Conservation (phyloP, 345 rosid genomes). For the Populus deltoides region DNA sequence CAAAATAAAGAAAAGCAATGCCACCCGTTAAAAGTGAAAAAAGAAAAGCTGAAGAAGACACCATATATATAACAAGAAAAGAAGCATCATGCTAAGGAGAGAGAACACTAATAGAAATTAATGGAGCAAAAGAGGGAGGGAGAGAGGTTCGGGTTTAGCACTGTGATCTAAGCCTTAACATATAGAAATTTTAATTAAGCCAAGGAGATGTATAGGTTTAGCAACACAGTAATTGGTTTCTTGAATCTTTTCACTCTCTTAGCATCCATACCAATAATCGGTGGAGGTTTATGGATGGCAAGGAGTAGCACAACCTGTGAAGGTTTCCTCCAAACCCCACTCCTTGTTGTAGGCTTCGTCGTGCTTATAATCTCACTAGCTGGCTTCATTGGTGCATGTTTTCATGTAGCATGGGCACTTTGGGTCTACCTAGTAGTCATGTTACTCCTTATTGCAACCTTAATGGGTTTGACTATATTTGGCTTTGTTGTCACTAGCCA, state of each 20-base stretch:
- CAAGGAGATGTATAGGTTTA: constrained; percentile 59
- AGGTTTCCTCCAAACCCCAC: constrained; percentile 80
- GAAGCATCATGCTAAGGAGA: neutral
- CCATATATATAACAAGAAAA: constrained; percentile 14
- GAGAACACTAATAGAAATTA: neutral
- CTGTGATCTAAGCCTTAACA: neutral
- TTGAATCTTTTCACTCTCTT: constrained; percentile 75
- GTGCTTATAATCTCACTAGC: constrained; percentile 68
- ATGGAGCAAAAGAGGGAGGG: neutral
- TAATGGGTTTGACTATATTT: constrained; percentile 64
- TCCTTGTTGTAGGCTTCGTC: constrained; percentile 66
- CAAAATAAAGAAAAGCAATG: constrained; percentile 28
- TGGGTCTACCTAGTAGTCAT: constrained; percentile 88
- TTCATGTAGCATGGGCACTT: constrained; percentile 71
- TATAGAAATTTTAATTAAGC: neutral
- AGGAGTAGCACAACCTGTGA: constrained; percentile 76
- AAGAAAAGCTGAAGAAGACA: constrained; percentile 19
- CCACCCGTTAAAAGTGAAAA: constrained; percentile 27
- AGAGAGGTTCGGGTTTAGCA: neutral
- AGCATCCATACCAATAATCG: constrained; percentile 81
- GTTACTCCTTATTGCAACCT: constrained; percentile 60
- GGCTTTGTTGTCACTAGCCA: constrained; percentile 75
- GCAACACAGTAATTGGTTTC: constrained; percentile 80
- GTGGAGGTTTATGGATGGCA: constrained; percentile 88
- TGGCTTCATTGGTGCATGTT: constrained; percentile 93